Base-by-base conservation (phyloP, 2,329 filamentous ascomycete genomes). In the Verticillium albo-atrum region DNA sequence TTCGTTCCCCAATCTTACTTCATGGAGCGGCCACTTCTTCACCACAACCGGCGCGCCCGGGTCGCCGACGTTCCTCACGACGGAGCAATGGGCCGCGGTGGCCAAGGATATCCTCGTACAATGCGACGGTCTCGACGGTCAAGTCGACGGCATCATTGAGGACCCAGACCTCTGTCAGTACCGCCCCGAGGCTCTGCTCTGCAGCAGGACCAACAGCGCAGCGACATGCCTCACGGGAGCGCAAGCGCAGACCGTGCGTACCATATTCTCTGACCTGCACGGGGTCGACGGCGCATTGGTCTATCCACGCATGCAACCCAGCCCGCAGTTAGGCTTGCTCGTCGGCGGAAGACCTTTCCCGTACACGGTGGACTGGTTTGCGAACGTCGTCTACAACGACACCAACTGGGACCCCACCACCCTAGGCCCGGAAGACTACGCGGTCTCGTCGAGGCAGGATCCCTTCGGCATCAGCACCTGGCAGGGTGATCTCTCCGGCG, bases 81-180 rank as follows among this genome's bases (percentile, higher is more conserved):
- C 77, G n/a, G 68, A n/a, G 2, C 58, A 62, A 37, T n/a, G 65
- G 50, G 77, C 78, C 64, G 62, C 79, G 68, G 60, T 72, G n/a
- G 70, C 68, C 0, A 69, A 69, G 2, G 74, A 73, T 69, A 72
- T 66, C 0, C 60, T 59, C 6, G 65, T 68, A 1, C 28, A 56
- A 6, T 84, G 82, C 62, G 81, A 84, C 62, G 63, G 63, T 4
- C 73, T 75, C 32, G 80, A 83, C 63, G 79, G 80, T 4, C 66
- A 81, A 4, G 66, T 70, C 3, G 80, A 83, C 63, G 71, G 69
- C n/a, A 78, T 83, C 58, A 73, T 84, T 53, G 37, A 60, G 4
- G 53, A 56, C 7, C 60, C 61, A 1, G 55, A 59, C 23, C 53
- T 58, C 34, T 63, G 61, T 57, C 57, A 61, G 34, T 61, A 60